Base-by-base conservation (phyloP, 768 basidiomycete genomes). In the Termitomyces sp. region DNA sequence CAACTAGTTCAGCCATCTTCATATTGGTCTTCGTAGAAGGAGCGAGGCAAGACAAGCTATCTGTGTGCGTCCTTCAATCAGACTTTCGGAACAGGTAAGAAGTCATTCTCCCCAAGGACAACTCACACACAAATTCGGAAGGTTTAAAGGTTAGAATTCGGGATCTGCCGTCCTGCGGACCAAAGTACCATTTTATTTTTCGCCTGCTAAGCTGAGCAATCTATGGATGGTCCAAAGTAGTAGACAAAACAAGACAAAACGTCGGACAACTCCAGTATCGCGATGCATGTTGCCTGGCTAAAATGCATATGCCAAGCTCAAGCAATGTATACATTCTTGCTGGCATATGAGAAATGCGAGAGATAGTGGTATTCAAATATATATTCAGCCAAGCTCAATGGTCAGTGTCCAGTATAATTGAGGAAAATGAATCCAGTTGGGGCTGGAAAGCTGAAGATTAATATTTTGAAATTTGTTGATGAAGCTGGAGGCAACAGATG, bases 91-190 rank as follows among this genome's bases (percentile, higher is more conserved):
- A 75, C 72, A 65, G 68, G 66, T 68, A 69, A 65, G 67, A 67
- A 69, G 70, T 71, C 67, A 69, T 75, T 75, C 74, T 74, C 74
- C 73, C 73, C 71, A 64, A 65, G 66, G 55, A 79, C 78, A 81
- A 81, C n/a, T n/a, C n/a, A n/a, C n/a, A n/a, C n/a, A n/a, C n/a
- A n/a, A 69, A 79, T 78, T 72, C 72, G 78, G 78, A 74, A 81
- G 70, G 75, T 76, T 78, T 67, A 80, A 81, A 78, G 76, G 57
- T 66, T 66, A 69, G 69, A 65, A 67, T 73, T 74, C 73, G 72
- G 72, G 73, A 77, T 72, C 73, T 76, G 73, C 75, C 76, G 72
- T 75, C 74, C 31, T 27, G 42, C 7, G 7, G 4, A 41, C 8
- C 41, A n/a, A 41, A n/a, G 7, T 30, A n/a, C 20, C 27, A 20